Evolutionary conservation across 2,329 filamentous ascomycete genomes (phyloP), one percentile per base, ranked within the genome.

Genomic region (Clonostachys sp.): DNA sequence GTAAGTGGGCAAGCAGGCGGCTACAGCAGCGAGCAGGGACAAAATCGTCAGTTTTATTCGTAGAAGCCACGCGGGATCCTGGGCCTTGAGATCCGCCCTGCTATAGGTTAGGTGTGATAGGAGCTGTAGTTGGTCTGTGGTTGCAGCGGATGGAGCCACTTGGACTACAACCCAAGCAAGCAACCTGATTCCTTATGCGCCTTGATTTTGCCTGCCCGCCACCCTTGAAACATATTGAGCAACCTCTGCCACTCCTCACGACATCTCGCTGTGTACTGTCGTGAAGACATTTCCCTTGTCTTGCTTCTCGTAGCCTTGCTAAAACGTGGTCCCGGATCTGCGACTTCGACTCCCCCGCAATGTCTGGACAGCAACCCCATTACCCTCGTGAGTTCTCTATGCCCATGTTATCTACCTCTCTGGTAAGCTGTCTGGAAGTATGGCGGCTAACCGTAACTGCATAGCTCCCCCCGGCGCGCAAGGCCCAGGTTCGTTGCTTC

Each of bases 341-440:
- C 24, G 24, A 30, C 24, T 18, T 18, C 16, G 13, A 36, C 12
- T 17, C 16, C 34, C 24, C 17, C 51, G 46, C 51, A 51, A 74
- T 75, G 67, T 70, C 71, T 49, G 61, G 62, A 65, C 24, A 30
- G 40, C 58, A 49, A 24, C 51, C 63, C 45, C 67, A 70, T 48
- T 77, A 75, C 57, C 73, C 74, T 50, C 74, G 73, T 75, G 61
- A 58, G 71, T 61, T 39, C 41, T 41, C 42, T 39, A 36, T 44
- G 48, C 36, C 38, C 38, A 33, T 41, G 30, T 41, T 33, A 9
- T 9, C 24, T 30, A 30, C 8, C 24, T 30, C 24, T 30, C 24
- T 8, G 24, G 24, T 9, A 30, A 10, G 24, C 24, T 44, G 33
- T 34, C 18, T 34, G 16, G 45, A 36, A 35, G 48, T 43, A 49